These are phyloP conservation scores for Nakazawaea wyomingensis DNA, from an alignment of 805 yeast species.

Conservation along the genomic window DNA sequence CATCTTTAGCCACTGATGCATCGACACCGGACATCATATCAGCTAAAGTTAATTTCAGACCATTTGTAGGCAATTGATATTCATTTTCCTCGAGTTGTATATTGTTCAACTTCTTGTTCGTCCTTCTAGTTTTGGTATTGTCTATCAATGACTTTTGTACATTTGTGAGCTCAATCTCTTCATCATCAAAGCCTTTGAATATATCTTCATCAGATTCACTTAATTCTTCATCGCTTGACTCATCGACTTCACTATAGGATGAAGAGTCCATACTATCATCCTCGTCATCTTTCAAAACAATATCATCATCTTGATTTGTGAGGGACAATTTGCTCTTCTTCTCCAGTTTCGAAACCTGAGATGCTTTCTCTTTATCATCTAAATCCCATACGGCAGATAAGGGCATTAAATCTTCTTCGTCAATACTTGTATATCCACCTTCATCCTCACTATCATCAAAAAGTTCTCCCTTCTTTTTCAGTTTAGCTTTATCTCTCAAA, in stretches of 20 bases:
- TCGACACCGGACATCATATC: constrained; percentile 73
- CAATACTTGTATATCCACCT: constrained; percentile 68
- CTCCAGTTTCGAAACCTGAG: constrained; percentile 5
- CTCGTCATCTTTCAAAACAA: constrained; percentile 24
- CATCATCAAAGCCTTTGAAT: constrained; percentile 31
- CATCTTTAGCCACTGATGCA: constrained; percentile 41
- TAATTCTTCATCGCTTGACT: constrained; percentile 21
- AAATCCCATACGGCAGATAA: constrained; percentile 88
- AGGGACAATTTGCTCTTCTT: constrained; percentile 17
- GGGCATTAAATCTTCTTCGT: constrained; percentile 69
- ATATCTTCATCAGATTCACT: constrained; percentile 20
- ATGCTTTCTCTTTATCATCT: constrained; percentile 47
- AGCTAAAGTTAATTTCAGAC: constrained; percentile 53
- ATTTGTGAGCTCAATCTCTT: constrained; percentile 44
- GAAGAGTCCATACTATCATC: constrained; percentile 16
- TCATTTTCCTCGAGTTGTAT: constrained; percentile 62
- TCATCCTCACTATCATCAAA: constrained; percentile 45
- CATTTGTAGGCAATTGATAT: constrained; percentile 57
- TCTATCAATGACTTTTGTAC: constrained; percentile 39
- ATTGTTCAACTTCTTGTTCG: constrained; percentile 43
- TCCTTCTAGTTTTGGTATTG: constrained; percentile 30
- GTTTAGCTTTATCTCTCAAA: constrained; percentile 49
- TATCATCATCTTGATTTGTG: constrained; percentile 19
- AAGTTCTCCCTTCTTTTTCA: constrained; percentile 27
- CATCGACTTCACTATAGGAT: constrained; percentile 19